phyloP scores from a whole-genome alignment of 768 basidiomycete genomes.

The Paxillus ammoniavirescens region DNA sequence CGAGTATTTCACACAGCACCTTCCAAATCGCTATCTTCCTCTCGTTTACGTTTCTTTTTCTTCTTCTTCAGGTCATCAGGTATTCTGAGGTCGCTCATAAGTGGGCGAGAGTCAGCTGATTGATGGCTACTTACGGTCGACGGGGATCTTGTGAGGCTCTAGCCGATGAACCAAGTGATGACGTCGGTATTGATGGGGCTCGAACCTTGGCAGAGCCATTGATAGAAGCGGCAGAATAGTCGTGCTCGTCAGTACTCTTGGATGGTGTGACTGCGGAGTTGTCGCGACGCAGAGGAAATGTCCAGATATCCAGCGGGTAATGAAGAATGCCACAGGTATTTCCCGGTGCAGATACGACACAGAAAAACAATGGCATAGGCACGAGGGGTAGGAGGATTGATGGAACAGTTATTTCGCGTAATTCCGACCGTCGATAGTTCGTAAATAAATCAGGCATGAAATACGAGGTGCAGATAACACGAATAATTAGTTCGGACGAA shows the following conservation, averaged over 20 bases:
- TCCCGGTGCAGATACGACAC: constrained; percentile 4
- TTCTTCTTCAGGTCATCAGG: constrained; percentile 66
- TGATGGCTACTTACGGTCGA: constrained; percentile 45
- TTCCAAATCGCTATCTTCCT: constrained; percentile 72
- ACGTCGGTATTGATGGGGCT: constrained; percentile 42
- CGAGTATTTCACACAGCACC: constrained; percentile 38
- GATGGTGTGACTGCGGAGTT: constrained; percentile 44
- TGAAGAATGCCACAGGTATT: constrained; percentile 16
- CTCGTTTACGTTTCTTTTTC: constrained; percentile 86
- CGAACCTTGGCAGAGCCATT: constrained; percentile 46
- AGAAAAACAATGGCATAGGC: not conserved
- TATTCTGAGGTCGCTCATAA: constrained; percentile 18
- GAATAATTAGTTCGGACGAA: constrained; percentile 12
- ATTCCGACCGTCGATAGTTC: constrained; percentile 9
- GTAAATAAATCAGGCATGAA: constrained; percentile 2
- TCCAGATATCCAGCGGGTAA: constrained; percentile 1
- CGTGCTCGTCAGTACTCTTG: constrained; percentile 50
- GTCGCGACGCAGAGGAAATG: constrained; percentile 7
- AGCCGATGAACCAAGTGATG: constrained; percentile 46
- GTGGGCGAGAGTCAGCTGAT: constrained; percentile 14
- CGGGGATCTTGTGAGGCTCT: constrained; percentile 63
- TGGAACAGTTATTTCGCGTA: constrained; percentile 4
- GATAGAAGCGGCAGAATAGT: constrained; percentile 24
- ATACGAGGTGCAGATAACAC: constrained; percentile 14
- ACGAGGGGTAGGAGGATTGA: not conserved